A percentile compares a stretch with the other conserved stretches of the same genome.
Conservation (phyloP, 495 filamentous ascomycete species). For the Neurospora tetraspora region DNA sequence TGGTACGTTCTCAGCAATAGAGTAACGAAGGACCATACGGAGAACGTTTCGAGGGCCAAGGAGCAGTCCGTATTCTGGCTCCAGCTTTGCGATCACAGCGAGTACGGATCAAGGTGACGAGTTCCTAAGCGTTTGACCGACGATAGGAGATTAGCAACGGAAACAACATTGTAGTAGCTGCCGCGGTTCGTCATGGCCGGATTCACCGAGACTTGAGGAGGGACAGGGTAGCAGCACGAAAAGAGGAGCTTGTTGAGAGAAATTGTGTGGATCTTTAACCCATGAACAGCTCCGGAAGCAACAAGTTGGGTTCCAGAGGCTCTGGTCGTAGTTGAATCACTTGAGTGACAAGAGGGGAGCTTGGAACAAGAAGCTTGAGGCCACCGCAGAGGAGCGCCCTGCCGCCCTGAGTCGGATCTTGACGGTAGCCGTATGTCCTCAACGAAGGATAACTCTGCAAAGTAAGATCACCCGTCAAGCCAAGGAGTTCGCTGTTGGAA, state of each 20-base stretch:
- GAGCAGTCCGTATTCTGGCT: background rate
- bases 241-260: background rate
- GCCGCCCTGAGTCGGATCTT: background rate
- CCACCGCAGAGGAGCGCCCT: background rate
- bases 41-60: background rate
- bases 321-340: background rate
- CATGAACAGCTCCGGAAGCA: background rate
- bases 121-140: background rate
- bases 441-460: background rate
- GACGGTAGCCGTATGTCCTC: background rate
- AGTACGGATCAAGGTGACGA: background rate
- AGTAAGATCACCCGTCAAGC: background rate
- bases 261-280: background rate
- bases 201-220: background rate
- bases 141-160: background rate
- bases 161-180: background rate
- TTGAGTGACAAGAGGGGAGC: background rate
- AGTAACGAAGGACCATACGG: background rate
- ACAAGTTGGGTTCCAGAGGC: background rate
- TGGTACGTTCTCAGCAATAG: background rate
- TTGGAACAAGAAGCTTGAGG: background rate
- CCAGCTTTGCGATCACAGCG: background rate
- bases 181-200: background rate
- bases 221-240: background rate
- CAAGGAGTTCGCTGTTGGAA: background rate